Base-by-base conservation (phyloP, 2,329 filamentous ascomycete species). In the Stylonectria norvegica region DNA sequence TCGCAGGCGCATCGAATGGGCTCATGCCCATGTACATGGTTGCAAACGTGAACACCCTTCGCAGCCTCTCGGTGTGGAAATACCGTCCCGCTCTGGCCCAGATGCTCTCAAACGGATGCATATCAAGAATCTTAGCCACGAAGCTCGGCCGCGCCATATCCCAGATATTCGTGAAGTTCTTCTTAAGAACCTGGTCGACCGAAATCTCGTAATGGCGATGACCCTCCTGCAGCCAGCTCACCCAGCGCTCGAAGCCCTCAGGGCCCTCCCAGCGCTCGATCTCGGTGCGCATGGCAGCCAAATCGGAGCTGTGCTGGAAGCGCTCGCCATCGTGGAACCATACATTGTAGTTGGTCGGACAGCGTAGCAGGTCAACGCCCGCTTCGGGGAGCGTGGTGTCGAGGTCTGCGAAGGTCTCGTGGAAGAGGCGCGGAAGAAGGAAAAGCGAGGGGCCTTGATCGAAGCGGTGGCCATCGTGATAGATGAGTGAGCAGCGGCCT, bases 11-110 rank as follows among this genome's bases (percentile, higher is more conserved):
- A 56, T 86, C 82, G 57, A 85, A 89, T 0, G 85, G 85, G 39
- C 74, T 81, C 85, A 89, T 89, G 0, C 85, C 85, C 80, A 89
- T 85, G 56, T 89, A 89, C 85, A 89, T 89, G 52, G 81, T 87
- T 16, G 79, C 83, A 62, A 89, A 89, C 0, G 85, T 88, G 49
- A 89, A 89, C 0, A 85, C 83, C 18, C 83, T 67, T 45, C 85
- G 69, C 53, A 89, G 57, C 42, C 83, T 69, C 56, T 88, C 84
- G 0, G 81, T 83, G 69, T 70, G 75, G 60, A 89, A 89, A 55
- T 88, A 88, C 45, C 72, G 73, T 18, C 75, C 69, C 3, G 83
- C 79, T 19, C 85, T 66, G 5, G 69, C 69, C 68, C 82, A 89
- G 12, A 87, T 84, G 52, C 75, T 83, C 59, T 87, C 80, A 47